phyloP scores from a whole-genome alignment of 2,329 filamentous ascomycete genomes.

The Beauveria brongniartii region DNA sequence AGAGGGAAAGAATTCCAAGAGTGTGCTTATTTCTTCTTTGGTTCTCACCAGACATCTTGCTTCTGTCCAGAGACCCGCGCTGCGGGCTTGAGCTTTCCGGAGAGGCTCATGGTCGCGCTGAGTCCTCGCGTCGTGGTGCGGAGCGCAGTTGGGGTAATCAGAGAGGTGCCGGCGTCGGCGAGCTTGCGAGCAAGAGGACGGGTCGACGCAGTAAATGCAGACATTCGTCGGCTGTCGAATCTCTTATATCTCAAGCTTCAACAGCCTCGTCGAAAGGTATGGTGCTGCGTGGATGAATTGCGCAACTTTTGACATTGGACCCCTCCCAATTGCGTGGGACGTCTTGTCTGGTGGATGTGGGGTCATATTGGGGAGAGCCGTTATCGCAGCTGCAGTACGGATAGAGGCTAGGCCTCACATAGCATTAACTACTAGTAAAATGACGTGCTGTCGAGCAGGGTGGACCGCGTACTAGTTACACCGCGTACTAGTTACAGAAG shows the following conservation, averaged over 20 bases:
- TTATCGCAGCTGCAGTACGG: background rate
- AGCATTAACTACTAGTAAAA: background rate
- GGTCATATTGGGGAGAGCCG: background rate
- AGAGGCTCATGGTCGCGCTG: slow-evolving; percentile 32
- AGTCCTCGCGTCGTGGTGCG: slow-evolving; percentile 13
- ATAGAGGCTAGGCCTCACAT: background rate
- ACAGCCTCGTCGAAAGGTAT: background rate
- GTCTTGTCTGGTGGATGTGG: background rate
- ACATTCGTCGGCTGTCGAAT: background rate
- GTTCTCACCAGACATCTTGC: slow-evolving; percentile 44
- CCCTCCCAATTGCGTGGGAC: background rate
- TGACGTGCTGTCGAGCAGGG: background rate
- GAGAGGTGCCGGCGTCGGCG: background rate
- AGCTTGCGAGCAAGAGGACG: slow-evolving; percentile 1
- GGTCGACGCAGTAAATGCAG: background rate
- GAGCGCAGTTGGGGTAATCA: background rate
- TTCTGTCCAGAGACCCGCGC: slow-evolving; percentile 40
- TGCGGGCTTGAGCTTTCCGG: slow-evolving; percentile 41
- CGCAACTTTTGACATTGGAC: background rate
- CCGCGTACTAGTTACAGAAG: no score
- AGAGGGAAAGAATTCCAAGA: no score
- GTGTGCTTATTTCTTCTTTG: no score
- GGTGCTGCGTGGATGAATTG: background rate
- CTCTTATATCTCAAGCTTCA: background rate
- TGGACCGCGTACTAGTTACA: no score